Evolutionary conservation across 176 grass and related monocot species (phyloP), one percentile per base, ranked within the genome.

Genomic region (Dendrocalamus sinicus): DNA sequence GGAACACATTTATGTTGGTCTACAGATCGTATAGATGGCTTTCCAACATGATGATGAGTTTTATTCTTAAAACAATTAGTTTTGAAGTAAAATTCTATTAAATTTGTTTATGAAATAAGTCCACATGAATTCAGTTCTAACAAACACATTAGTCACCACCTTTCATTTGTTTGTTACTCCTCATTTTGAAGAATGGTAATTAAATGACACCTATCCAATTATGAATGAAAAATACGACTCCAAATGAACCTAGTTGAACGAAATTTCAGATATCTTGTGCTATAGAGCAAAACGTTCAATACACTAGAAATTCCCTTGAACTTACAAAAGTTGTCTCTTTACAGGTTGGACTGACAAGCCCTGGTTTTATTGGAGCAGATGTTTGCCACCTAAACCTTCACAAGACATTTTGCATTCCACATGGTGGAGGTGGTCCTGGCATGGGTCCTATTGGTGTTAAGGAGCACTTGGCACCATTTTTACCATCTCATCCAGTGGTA

Each of bases 401-500:
- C 85, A 99, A 99, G 80, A 99, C 97, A 87, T 96, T 99, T 77
- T 99, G 97, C 89, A 99, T 99, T 81, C 97, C 97, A 50, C 97
- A 99, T 70, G 97, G 97, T 85, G 97, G 97, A 75, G 97, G 97
- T 90, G 97, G 97, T 80, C 97, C 97, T 28, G 97, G 97, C 47
- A 99, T 99, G 97, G 97, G 97, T 46, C 97, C 97, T 73, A 99
- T 99, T 89, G 97, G 97, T 94, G 97, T 99, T 51, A 96, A 99
- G 88, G 88, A 96, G 80, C 97, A 99, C 85, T 86, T 99, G 22
- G 97, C 97, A 60, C 97, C 97, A 77, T 99, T 99, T 82, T 92
- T 99, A 88, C 97, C 97, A 70, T 96, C 92, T 82, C 97, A 99
- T 85, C 97, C 97, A 85, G 94, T 99, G 89, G 97, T 99, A 94